A percentile compares a stretch with the other conserved stretches of the same genome.
phyloP scores from a whole-genome alignment of 352 stramenopile species.

The Ochromonadaceae sp. region DNA sequence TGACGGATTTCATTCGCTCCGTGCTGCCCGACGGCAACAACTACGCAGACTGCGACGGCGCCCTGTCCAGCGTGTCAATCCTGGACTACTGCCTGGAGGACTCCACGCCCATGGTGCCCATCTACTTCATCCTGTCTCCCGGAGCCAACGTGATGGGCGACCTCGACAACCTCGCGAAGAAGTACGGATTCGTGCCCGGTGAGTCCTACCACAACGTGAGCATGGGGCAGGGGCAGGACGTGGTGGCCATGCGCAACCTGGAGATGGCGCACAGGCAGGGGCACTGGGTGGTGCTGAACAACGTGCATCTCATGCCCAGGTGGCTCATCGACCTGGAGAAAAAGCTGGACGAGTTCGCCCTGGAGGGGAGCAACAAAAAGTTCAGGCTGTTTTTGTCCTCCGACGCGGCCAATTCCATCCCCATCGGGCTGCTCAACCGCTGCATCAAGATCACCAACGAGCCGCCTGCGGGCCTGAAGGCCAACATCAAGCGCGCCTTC shows the following conservation, averaged over 20 bases:
- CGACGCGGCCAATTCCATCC: slow-evolving; percentile 75
- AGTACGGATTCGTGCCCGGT: slow-evolving; percentile 85
- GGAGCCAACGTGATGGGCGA: slow-evolving; percentile 84
- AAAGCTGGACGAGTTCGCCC: slow-evolving; percentile 85
- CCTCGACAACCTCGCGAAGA: slow-evolving; percentile 78
- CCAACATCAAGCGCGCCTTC: slow-evolving; percentile 88
- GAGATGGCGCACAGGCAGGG: slow-evolving; percentile 82
- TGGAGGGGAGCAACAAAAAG: slow-evolving; percentile 76
- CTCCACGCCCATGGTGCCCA: slow-evolving; percentile 77
- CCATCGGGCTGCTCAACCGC: slow-evolving; percentile 81
- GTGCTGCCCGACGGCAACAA: slow-evolving; percentile 75
- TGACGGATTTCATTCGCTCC: slow-evolving; percentile 82
- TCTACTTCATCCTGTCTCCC: slow-evolving; percentile 91
- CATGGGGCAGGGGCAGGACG: slow-evolving; percentile 87
- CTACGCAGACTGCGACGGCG: slow-evolving; percentile 90
- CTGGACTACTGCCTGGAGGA: slow-evolving; percentile 84
- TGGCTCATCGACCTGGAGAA: slow-evolving; percentile 90
- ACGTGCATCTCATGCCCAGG: slow-evolving; percentile 90
- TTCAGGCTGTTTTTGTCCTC: slow-evolving; percentile 85
- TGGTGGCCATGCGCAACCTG: slow-evolving; percentile 82
- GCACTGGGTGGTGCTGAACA: slow-evolving; percentile 95
- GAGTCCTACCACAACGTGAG: slow-evolving; percentile 92
- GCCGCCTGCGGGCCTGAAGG: slow-evolving; percentile 77
- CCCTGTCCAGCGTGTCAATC: slow-evolving; percentile 81
- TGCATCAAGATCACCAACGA: slow-evolving; percentile 95